Conservation (phyloP, 345 rosid species). For the Citrus glauca region DNA sequence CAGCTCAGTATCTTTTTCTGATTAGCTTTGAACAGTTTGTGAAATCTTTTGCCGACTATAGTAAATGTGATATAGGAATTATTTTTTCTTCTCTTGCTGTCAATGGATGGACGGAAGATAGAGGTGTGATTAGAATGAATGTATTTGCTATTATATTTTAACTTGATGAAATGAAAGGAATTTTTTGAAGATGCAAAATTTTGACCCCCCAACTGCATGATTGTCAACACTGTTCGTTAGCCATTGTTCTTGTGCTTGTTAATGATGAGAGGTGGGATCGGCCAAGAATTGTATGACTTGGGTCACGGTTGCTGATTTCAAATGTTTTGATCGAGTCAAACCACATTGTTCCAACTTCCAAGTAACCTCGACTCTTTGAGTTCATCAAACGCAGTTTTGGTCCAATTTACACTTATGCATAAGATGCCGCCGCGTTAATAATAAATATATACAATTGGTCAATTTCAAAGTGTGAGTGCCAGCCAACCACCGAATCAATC, state of each 20-base stretch:
- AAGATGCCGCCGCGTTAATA: not conserved
- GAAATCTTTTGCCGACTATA: not conserved
- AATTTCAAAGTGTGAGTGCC: not conserved
- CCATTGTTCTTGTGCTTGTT: not conserved
- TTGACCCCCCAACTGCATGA: not conserved
- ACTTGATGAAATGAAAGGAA: not conserved
- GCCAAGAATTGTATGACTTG: not conserved
- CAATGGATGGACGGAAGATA: not conserved
- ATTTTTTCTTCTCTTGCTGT: not conserved
- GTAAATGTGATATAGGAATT: not conserved
- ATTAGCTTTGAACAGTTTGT: not conserved
- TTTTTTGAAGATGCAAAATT: not conserved
- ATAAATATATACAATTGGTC: not conserved
- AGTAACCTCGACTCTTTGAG: not conserved
- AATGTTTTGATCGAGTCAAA: not conserved
- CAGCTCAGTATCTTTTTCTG: not conserved
- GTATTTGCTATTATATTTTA: not conserved
- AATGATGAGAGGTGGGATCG: not conserved
- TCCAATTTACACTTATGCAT: too few relatives aligned
- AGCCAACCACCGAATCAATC: too few relatives aligned
- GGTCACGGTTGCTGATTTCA: not conserved
- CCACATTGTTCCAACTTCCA: not conserved
- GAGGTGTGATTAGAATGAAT: not conserved
- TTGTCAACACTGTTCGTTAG: not conserved
- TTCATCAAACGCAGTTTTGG: not conserved